These are phyloP conservation scores for Penicillium hordei DNA, from an alignment of 2,329 filamentous ascomycete genomes.

Conservation along the genomic window DNA sequence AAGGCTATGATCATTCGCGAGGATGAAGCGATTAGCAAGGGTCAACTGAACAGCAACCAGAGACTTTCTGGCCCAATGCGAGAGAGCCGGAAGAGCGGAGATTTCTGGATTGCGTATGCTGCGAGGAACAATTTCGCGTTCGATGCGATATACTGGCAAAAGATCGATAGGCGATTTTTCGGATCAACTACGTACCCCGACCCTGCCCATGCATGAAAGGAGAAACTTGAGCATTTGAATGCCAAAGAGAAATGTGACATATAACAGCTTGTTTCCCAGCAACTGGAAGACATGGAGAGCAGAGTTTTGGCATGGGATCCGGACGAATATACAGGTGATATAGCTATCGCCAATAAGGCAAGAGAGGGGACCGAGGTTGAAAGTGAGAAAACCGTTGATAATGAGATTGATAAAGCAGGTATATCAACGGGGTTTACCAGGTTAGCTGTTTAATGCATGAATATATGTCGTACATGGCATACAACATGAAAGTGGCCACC, in stretches of 20 bases:
- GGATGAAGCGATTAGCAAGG: background rate
- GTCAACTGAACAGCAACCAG: constrained; percentile 8
- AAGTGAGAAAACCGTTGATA: background rate
- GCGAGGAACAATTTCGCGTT: constrained; percentile 17
- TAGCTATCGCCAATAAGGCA: background rate
- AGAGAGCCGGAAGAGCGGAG: background rate
- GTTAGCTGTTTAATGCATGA: background rate
- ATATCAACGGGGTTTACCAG: background rate
- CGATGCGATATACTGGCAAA: constrained; percentile 12
- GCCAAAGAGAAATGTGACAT: background rate
- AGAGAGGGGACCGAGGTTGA: background rate
- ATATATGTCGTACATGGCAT: too few species aligned
- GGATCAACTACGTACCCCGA: background rate
- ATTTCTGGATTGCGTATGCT: background rate
- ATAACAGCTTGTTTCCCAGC: background rate
- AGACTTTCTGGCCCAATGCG: constrained; percentile 16
- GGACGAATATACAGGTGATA: background rate
- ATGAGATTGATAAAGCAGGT: background rate
- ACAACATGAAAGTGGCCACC: too few species aligned
- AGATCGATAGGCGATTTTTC: constrained; percentile 13
- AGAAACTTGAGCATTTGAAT: background rate
- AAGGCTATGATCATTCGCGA: constrained; percentile 14
- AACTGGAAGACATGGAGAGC: background rate
- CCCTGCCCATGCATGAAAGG: background rate
- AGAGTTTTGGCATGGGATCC: background rate